These are phyloP conservation scores for Vaucheria bursata DNA, from an alignment of 352 stramenopile species.

Conservation along the genomic window DNA sequence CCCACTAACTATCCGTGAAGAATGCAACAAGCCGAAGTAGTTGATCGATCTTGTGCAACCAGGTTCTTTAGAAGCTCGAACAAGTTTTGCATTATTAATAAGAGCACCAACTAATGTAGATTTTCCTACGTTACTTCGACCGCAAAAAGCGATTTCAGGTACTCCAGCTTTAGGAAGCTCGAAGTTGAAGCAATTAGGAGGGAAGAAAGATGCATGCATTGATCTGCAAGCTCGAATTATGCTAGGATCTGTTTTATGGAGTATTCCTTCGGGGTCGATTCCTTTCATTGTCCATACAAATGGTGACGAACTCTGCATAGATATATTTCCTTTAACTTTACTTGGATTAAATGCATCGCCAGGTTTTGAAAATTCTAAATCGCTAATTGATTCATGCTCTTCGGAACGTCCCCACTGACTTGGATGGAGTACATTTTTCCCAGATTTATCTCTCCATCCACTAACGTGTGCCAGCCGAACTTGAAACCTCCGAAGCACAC, in stretches of 20 bases:
- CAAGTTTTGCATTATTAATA: constrained; percentile 61
- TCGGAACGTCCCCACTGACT: not conserved
- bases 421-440: not conserved
- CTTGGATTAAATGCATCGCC: not conserved
- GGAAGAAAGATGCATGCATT: constrained; percentile 3
- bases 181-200: constrained; percentile 31
- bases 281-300: constrained; percentile 30
- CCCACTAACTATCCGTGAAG: not conserved
- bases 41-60: constrained; percentile 72
- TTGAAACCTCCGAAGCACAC: too few species aligned
- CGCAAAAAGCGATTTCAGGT: constrained; percentile 43
- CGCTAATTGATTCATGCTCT: not conserved
- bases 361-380: not conserved
- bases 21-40: constrained; percentile 64
- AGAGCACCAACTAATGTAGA: constrained; percentile 54
- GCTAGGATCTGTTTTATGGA: not conserved
- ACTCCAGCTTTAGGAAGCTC: constrained; percentile 27
- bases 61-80: constrained; percentile 65
- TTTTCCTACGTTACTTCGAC: constrained; percentile 49
- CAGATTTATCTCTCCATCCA: not conserved
- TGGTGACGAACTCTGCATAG: constrained; percentile 16
- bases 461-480: too few species aligned
- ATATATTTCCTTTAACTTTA: not conserved
- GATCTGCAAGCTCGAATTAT: not conserved
- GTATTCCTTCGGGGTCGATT: constrained; percentile 9